Evolutionary conservation across 352 stramenopile species (phyloP), one percentile per base, ranked within the genome.

Genomic region (Phytopythium oedochilum): DNA sequence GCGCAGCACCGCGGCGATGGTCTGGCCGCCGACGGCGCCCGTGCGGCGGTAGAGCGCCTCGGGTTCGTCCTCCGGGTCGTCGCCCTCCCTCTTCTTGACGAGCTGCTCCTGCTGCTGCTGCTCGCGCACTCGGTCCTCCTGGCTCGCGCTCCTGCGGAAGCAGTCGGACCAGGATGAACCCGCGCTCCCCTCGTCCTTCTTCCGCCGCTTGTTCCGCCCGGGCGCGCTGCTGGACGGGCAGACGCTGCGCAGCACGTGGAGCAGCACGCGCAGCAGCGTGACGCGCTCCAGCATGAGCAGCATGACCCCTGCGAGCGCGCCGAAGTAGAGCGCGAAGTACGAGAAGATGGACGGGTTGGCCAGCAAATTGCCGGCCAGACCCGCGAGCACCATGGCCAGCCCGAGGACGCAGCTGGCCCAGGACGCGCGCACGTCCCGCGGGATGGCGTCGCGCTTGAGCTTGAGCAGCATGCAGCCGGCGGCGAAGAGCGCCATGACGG

Each of bases 391-490:
- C 81, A 89, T 85, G 11, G 78, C 43, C n/a, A 88, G 53, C n/a
- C 82, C 82, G 35, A 88, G 75, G 59, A 89, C 75, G 62, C 78
- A 89, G 59, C 72, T 82, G 73, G 85, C 83, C 84, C 89, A 96
- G 26, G 83, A 79, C 20, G 88, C 86, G 35, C 84, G 71, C 20
- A 95, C 78, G 29, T 96, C 83, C n/a, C 92, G 74, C 10, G 89
- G 89, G 36, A 98, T 91, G 25, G 87, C 76, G 64, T 93, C 86
- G 22, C 92, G 74, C 68, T 98, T 98, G 47, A 96, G 68, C 63
- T 97, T 97, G 36, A 98, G 83, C 32, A 97, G 40, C 60, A 97
- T 96, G 60, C 87, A 96, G 8, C 90, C 90, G 54, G 92, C 81
- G 6, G 87, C 88, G 49, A 97, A 98, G 25, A 97, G 76, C 22